Evolutionary conservation across 345 rosid genomes (phyloP), one percentile per base, ranked within the genome.

Genomic region (Camelina laxa): DNA sequence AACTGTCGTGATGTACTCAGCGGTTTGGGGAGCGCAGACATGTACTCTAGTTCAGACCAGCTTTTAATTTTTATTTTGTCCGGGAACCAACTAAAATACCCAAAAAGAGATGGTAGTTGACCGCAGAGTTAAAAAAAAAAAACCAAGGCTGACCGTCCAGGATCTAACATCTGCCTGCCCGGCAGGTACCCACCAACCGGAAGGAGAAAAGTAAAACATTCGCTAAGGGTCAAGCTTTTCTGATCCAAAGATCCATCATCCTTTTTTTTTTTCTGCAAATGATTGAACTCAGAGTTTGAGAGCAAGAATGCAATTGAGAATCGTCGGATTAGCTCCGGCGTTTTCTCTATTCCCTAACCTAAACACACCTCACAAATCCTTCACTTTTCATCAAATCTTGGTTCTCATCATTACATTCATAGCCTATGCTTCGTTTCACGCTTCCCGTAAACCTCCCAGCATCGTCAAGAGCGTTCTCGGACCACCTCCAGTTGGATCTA

Each of bases 401-500:
- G 82, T 86, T 64, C 81, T 91, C 5, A 21, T 83, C 74, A 70
- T 94, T 70, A 91, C 98, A 0, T 91, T 91, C 76, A 67, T 91
- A 31, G 95, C 96, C 19, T 90, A 94, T 38, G 96, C 97, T 33
- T 89, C 97, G 10, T 94, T 94, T 70, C 97, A 94, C 60, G 98
- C 97, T 54, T 94, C 98, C 10, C 85, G 96, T n/a, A 94, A 94
- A 73, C 96, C 97, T 27, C 95, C 91, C 1, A 94, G 97, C 84
- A 91, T 94, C 22, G 97, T 91, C 65, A 94, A 94, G 78, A 91
- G 96, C 76, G 87, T 89, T 7, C 88, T 94, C 17, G 97, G 95
- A 55, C 97, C 96, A 61, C 97, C 96, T 63, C 66, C 85, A 2
- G 31, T 44, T 21, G 6, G 68, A 15, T 73, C 81, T 5, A 70